Evolutionary conservation across 192 early-diverging fungal genomes (phyloP), one percentile per base, ranked within the genome.

Genomic region (Podila minutissima): DNA sequence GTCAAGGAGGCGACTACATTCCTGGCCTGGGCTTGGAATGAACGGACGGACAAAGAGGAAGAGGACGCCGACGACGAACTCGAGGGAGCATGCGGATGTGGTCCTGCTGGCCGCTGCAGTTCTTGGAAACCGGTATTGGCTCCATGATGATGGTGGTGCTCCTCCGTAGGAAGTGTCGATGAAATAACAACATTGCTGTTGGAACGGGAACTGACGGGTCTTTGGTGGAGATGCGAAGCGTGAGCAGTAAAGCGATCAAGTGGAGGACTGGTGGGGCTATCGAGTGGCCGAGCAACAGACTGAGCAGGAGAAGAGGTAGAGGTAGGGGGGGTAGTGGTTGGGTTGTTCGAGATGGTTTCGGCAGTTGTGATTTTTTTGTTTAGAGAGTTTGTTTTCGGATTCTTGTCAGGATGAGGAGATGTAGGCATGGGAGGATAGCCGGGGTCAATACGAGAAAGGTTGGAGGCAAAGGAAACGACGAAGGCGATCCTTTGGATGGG

Each of bases 281-380:
- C 68, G 15, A 64, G 67, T n/a, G 77, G 77, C 33, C 77, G 72
- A 46, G 66, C 67, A 24, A 81, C 76, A 35, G 62, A 28, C 38
- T 55, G 64, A 51, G 69, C 28, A 63, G 68, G 12, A 62, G 53
- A 22, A 64, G 63, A 38, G 28, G 62, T 38, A 12, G 22, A 60
- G 59, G 58, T 13, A 13, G 59, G 0, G 8, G n/a, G 37, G 59
- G 10, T 66, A 32, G 28, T 67, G 37, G 17, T 38, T 60, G 13
- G 51, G 48, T 46, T 1, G 13, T 24, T 10, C 15, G 53, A 22
- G 58, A 3, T 69, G 58, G 67, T 12, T 37, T n/a, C 22, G 32
- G 29, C 48, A 38, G 24, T 24, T 48, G 20, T 0, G 62, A 35
- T 31, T 58, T 19, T 53, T 26, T 50, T 26, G 50, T 59, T 32